phyloP scores from a whole-genome alignment of 306 rosid genomes.

The Canavalia gladiata region DNA sequence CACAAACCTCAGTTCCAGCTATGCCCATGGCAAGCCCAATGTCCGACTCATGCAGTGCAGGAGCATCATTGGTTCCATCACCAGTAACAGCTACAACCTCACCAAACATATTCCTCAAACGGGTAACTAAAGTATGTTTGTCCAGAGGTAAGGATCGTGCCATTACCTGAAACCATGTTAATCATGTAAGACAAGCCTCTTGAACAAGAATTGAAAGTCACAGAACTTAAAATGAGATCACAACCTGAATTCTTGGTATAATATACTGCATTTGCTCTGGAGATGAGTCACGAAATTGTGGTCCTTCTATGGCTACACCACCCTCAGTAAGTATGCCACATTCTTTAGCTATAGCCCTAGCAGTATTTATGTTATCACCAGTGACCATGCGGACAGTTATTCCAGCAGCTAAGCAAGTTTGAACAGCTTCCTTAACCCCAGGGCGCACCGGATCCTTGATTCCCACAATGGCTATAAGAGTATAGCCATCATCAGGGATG shows the following conservation, averaged over 20 bases:
- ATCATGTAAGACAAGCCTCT: conserved; percentile 44
- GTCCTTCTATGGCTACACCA: conserved; percentile 88
- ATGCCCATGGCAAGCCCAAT: conserved; percentile 99
- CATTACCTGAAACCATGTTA: conserved; percentile 76
- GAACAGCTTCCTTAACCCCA: conserved; percentile 88
- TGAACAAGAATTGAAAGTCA: conserved; percentile 33
- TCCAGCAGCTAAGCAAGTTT: conserved; percentile 87
- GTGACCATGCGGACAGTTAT: conserved; percentile 94
- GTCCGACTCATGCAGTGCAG: conserved; percentile 93
- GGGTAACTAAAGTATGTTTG: conserved; percentile 78
- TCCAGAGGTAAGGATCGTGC: conserved; percentile 88
- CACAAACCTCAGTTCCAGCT: conserved; percentile 92
- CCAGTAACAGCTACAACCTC: conserved; percentile 98
- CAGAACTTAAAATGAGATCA: conserved; percentile 24
- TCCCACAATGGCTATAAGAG: conserved; percentile 82
- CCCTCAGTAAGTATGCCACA: conserved; percentile 84
- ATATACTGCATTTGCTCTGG: conserved; percentile 61
- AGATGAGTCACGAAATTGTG: conserved; percentile 70
- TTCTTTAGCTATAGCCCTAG: conserved; percentile 89
- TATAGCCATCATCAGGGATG: conserved; percentile 74
- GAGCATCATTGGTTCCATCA: conserved; percentile 97
- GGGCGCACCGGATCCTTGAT: conserved; percentile 95
- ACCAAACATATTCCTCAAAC: conserved; percentile 66
- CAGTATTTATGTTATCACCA: conserved; percentile 91
- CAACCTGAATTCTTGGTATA: conserved; percentile 88